Base-by-base conservation (phyloP, 2,329 filamentous ascomycete species). In the Chaetomiaceae sp. region DNA sequence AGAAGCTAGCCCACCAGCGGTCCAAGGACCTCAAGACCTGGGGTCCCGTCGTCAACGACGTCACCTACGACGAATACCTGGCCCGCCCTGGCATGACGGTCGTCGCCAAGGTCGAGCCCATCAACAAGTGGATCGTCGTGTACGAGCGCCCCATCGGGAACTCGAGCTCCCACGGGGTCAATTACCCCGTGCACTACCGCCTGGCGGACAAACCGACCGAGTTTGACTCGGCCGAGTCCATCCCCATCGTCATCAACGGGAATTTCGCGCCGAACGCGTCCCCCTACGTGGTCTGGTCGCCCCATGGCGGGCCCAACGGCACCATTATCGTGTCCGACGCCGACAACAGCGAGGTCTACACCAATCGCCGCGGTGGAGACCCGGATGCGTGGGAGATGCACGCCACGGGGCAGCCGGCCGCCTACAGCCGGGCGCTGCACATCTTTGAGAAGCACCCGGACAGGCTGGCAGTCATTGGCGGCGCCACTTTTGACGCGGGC, bases 31-130 rank as follows among this genome's bases (percentile, higher is more conserved):
- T 87, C 18, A 67, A 72, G 53, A 78, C 66, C 14, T 89, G 85
- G 85, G 75, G 75, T 16, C 64, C 74, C 0, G 71, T 79, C 3
- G 75, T 85, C 45, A 74, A 84, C 55, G 84, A 89, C 62, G 83
- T 85, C 34, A 71, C 78, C 18, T 84, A 85, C 60, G 68, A 74
- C n/a, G 75, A 73, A 49, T 85, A 86, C 66, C 78, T 76, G 2
- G 80, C 76, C 55, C 79, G 85, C 1, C 85, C 85, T 0, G 85
- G 85, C 45, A 88, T 88, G 85, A 78, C 85, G 1, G 80, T 78
- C 10, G 51, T 63, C 2, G 52, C 57, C 4, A 33, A 57, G 30
- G 55, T 63, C 27, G 54, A 56, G 38, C 55, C 61, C 25, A 47
- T 61, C 42, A 53, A 58, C 10, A 58, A 62, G 20, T 63, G 53